Base-by-base conservation (phyloP, 495 filamentous ascomycete species). In the Penicillium goetzii region DNA sequence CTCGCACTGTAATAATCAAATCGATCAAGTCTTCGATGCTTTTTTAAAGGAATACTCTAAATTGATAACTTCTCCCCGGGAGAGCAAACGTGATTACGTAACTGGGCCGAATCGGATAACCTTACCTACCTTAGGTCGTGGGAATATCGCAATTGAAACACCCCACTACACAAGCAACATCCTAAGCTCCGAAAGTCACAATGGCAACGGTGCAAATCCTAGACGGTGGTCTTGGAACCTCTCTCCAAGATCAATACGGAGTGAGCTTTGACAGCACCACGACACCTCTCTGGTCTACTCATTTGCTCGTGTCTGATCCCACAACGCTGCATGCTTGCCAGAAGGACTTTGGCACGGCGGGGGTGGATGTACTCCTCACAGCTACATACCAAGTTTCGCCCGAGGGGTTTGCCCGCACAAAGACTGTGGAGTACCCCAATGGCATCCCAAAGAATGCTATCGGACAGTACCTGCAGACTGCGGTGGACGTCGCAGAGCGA, bases 181-280 rank as follows among this genome's bases (percentile, higher is more conserved):
- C 25, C 19, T 36, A 49, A 52, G 10, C 50, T 33, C 50, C 32
- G 21, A 2, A 4, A 4, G 14, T 38, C 51, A 56, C 36, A 55
- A 74, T 74, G 72, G 65, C 56, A 21, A 58, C 63, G 38, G 69
- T 88, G 41, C 72, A 77, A 17, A 70, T 90, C 58, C 82, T 90
- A 25, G 88, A 90, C 65, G 88, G 88, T 38, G 88, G 88, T 12
- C 80, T 90, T 0, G 88, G 88, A 19, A 89, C 88, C 23, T 83
- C 87, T 17, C 85, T 90, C 14, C 80, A 87, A 70, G 82, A 84
- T 21, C 74, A 78, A 17, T 82, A 86, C 65, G 66, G 72, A 33
- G 71, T 79, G 57, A 74, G 64, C 40, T 88, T 88, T 71, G 70
- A 77, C 38, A 56, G 62, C 41, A 62, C 65, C n/a, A 66, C 40